These are phyloP conservation scores for Botryotinia narcissicola DNA, from an alignment of 2,329 filamentous ascomycete genomes.

Conservation along the genomic window DNA sequence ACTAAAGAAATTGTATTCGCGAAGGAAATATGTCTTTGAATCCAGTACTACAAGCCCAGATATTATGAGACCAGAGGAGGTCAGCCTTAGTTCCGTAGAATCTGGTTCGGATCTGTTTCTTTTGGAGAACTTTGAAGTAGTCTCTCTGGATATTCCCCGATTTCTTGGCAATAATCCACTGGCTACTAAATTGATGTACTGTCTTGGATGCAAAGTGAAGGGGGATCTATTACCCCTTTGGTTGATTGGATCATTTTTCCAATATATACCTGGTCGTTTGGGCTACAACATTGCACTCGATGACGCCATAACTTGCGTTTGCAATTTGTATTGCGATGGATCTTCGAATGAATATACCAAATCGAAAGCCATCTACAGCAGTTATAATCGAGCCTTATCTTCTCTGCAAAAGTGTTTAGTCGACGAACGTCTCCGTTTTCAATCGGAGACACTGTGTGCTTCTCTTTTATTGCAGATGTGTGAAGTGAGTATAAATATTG, in stretches of 20 bases:
- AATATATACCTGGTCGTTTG: conserved; percentile 23
- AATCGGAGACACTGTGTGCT: conserved; percentile 25
- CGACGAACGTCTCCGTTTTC: conserved; percentile 6
- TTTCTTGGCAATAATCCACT: conserved; percentile 18
- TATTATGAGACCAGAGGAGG: background rate
- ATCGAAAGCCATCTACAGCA: conserved; percentile 15
- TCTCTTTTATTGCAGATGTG: conserved; percentile 27
- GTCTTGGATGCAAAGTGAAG: conserved; percentile 22
- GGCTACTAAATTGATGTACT: conserved; percentile 20
- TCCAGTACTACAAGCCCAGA: conserved; percentile 2
- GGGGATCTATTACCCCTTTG: conserved; percentile 20
- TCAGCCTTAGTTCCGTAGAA: background rate
- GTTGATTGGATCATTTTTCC: conserved; percentile 21
- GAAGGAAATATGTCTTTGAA: conserved; percentile 19
- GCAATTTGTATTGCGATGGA: conserved; percentile 20
- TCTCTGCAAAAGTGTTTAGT: conserved; percentile 19
- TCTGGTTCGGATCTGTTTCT: background rate
- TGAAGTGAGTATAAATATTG: conserved; percentile 18
- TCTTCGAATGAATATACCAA: conserved; percentile 10
- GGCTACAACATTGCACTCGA: conserved; percentile 25
- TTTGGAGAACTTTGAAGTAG: background rate
- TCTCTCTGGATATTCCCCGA: conserved; percentile 5
- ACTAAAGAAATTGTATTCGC: conserved; percentile 18
- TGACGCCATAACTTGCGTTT: conserved; percentile 25
- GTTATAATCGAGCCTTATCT: conserved; percentile 22